These are phyloP conservation scores for Ogataea siamensis DNA, from an alignment of 805 yeast genomes.

Conservation along the genomic window DNA sequence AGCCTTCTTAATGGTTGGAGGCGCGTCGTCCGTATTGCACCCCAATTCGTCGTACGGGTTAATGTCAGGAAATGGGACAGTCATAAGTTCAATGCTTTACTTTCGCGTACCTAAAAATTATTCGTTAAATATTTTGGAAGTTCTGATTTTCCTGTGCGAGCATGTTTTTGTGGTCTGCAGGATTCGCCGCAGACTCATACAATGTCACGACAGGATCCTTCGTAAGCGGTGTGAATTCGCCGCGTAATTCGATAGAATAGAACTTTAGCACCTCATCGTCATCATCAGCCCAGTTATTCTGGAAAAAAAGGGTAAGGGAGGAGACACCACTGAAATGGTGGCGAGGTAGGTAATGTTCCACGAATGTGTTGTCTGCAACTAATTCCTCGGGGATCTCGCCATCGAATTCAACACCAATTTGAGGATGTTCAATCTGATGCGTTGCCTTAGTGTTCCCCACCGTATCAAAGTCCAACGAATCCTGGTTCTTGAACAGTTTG, in stretches of 20 bases:
- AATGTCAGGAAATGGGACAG: slow-evolving; percentile 49
- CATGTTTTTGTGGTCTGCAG: slow-evolving; percentile 70
- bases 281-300: slow-evolving; percentile 61
- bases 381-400: slow-evolving; percentile 26
- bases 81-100: slow-evolving; percentile 18
- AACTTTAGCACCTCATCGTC: slow-evolving; percentile 57
- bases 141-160: slow-evolving; percentile 25
- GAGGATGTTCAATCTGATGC: slow-evolving; percentile 61
- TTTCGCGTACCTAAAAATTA: slow-evolving; percentile 11
- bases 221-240: slow-evolving; percentile 55
- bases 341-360: slow-evolving; percentile 80
- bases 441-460: slow-evolving; percentile 48
- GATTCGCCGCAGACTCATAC: slow-evolving; percentile 92
- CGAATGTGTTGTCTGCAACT: slow-evolving; percentile 52
- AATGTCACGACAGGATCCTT: slow-evolving; percentile 72
- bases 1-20: slow-evolving; percentile 60
- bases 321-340: slow-evolving; percentile 68
- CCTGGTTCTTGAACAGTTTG: slow-evolving; percentile 69
- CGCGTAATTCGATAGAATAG: slow-evolving; percentile 76
- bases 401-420: slow-evolving; percentile 46
- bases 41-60: slow-evolving; percentile 61
- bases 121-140: slow-evolving; percentile 13
- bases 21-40: slow-evolving; percentile 40
- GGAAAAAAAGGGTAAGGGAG: slow-evolving; percentile 64
- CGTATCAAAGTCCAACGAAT: slow-evolving; percentile 69